A percentile compares a stretch with the other conserved stretches of the same genome.
Conservation (phyloP, 2,329 filamentous ascomycete genomes). For the Trichoderma simmonsii region DNA sequence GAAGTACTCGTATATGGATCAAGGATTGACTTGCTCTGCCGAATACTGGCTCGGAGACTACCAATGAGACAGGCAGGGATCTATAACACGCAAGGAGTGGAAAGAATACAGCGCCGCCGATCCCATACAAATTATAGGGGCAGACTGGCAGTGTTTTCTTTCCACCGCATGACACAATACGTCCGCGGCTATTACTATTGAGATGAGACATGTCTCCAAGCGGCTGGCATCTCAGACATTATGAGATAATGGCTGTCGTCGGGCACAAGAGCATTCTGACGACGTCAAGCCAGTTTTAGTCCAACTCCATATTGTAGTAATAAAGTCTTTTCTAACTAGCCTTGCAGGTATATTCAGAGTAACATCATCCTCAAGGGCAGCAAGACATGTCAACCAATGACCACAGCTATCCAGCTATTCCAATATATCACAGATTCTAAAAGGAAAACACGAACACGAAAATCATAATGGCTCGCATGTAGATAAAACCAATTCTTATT, state of each 20-base stretch:
- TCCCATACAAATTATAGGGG: too few relatives aligned
- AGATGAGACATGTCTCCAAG: neutral
- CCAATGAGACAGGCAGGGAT: neutral
- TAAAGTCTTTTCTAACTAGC: neutral
- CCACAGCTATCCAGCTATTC: neutral
- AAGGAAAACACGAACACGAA: neutral
- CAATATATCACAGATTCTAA: neutral
- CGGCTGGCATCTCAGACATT: neutral
- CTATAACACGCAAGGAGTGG: too few relatives aligned
- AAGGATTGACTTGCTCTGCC: neutral
- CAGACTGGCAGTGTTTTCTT: too few relatives aligned
- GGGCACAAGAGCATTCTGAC: neutral
- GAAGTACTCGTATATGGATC: neutral
- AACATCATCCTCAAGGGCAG: neutral
- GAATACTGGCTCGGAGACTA: neutral
- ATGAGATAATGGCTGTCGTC: neutral
- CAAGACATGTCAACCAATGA: too few relatives aligned
- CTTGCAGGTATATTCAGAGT: neutral
- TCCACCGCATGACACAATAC: too few relatives aligned
- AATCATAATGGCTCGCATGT: neutral
- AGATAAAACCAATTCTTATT: conserved; percentile 2
- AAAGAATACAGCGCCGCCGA: too few relatives aligned
- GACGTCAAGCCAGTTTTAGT: neutral
- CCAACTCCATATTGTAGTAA: neutral
- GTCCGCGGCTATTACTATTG: neutral